These are phyloP conservation scores for Colletotrichum sp. DNA, from an alignment of 2,329 filamentous ascomycete genomes.

Conservation along the genomic window DNA sequence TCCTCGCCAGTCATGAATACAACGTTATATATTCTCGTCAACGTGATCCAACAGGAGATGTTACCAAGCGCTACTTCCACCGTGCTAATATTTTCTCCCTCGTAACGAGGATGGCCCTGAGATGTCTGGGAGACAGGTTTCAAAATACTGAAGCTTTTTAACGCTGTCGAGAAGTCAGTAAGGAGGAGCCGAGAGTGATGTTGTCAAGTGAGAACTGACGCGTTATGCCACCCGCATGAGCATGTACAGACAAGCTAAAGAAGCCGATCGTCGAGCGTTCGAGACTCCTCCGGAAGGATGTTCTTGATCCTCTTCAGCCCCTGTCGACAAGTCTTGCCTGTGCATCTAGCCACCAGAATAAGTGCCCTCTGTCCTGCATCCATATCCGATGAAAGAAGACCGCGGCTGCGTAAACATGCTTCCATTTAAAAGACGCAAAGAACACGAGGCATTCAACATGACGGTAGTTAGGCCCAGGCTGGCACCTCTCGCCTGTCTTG, in stretches of 20 bases:
- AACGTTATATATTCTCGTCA: background rate
- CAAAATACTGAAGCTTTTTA: background rate
- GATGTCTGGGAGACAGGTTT: background rate
- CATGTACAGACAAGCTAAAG: fast-evolving
- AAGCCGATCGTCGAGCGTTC: background rate
- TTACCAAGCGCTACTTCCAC: background rate
- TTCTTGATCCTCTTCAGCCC: background rate
- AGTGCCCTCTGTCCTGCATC: background rate
- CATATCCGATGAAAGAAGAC: background rate
- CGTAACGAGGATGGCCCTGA: background rate
- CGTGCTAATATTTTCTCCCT: background rate
- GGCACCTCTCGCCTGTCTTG: background rate
- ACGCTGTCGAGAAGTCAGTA: background rate
- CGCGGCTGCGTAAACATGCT: background rate
- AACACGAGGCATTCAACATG: background rate
- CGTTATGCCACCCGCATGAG: fast-evolving
- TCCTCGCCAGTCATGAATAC: background rate
- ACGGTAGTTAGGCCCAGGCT: background rate
- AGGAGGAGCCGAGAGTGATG: background rate
- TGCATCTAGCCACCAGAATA: background rate
- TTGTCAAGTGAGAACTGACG: background rate
- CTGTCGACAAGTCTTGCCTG: background rate
- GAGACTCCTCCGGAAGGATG: background rate
- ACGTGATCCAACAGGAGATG: background rate
- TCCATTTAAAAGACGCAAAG: background rate